Evolutionary conservation across 352 stramenopile species (phyloP), one percentile per base, ranked within the genome.

Genomic region (Phytophthora ohioensis): DNA sequence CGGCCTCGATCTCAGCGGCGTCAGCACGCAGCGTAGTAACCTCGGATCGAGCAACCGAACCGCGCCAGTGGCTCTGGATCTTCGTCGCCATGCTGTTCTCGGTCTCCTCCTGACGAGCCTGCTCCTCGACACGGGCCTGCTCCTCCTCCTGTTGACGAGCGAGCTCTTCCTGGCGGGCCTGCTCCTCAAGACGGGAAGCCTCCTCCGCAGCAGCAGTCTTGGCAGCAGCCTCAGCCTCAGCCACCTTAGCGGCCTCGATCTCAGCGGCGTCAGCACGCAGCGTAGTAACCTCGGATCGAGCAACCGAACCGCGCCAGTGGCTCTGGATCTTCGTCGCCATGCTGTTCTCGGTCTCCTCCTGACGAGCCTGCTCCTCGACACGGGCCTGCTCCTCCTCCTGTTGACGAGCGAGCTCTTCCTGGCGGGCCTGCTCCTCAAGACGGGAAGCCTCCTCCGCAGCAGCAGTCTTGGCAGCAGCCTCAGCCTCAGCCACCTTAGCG

Each of bases 261-360:
- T 58, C 36, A 13, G 52, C 52, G 3, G 52, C 34, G 15, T 58
- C 53, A 10, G 36, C 53, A 48, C 53, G 53, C 36, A 59, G 53
- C 35, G 38, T 49, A 27, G 53, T 17, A 15, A 78, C 60, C 35
- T 70, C 30, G 2, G 58, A 67, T 0, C 60, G 60, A 39, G 60
- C 60, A 41, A 53, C 49, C 38, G 38, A 61, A 42, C 75, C 68
- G 35, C 71, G 64, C 67, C 71, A 82, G 32, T 64, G 58, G 11
- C 69, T 73, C 36, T 81, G 74, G 17, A 81, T 81, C 32, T 68
- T 63, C n/a, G 47, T 64, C 8, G 69, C 71, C 59, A 67, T 67
- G 35, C 41, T 57, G 56, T 10, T 53, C 56, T 54, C 42, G n/a
- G 42, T 17, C 31, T 34, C 56, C n/a, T 49, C 45, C 32, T 62